Base-by-base conservation (phyloP, 306 rosid genomes). In the Malus domestica region DNA sequence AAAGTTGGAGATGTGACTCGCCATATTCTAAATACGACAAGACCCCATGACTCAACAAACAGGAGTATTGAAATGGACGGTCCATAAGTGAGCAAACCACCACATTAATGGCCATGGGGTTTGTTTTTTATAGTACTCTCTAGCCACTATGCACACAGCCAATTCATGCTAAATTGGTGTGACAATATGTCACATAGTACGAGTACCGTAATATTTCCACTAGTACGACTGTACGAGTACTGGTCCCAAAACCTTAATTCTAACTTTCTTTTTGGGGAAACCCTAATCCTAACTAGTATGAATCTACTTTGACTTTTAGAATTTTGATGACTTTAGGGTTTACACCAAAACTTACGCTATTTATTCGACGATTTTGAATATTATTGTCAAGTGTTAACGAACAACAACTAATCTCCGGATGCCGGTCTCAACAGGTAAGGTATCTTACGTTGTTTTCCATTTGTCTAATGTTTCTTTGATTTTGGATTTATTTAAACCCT, bases 401-500 rank as follows among this genome's bases (percentile, higher is more conserved):
- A 27, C 25, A 72, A 58, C 67, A 72, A 42, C 68, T 18, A 68
- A 72, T 70, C 75, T 42, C 68, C 64, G 61, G 13, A 60, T 62
- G 83, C 78, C 74, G 80, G 78, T 79, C 71, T 70, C 77, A 38
- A 74, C 14, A 14, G 33, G 71, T 29, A 68, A 51, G 40, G 46
- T 71, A 64, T 42, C n/a, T 16, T 1, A 58, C 18, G 18, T 25
- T 29, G 10, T 14, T 73, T 62, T 74, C 62, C 78, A 74, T 74
- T 45, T 45, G 78, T 74, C 70, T 20, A 25, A 46, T 29, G 45
- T 45, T 74, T 74, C 46, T 62, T 29, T 32, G 13, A 16, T 30
- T 73, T 44, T 51, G 70, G 70, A 74, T 74, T 62, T 58, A 61
- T 45, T 29, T 10, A 45, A 45, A 30, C 22, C 45, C 8, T 25